These are phyloP conservation scores for Pulveroboletus sp. DNA, from an alignment of 768 basidiomycete species.

Conservation along the genomic window DNA sequence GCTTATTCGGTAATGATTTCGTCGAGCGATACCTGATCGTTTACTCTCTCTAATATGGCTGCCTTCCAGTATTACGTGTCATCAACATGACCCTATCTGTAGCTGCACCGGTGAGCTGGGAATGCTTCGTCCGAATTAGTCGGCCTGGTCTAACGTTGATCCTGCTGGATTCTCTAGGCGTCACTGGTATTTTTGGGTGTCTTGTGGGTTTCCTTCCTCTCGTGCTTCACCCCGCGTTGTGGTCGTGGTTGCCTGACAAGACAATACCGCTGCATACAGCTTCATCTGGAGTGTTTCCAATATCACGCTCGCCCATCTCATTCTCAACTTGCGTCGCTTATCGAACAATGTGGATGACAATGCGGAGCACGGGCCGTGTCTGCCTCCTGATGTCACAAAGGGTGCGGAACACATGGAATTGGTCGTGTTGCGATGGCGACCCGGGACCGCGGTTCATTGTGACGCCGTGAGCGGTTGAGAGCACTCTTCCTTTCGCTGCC, in stretches of 20 bases:
- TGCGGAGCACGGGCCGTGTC: neutral
- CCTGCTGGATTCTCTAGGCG: constrained; percentile 4
- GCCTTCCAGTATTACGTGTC: constrained; percentile 17
- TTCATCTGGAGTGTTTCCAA: constrained; percentile 35
- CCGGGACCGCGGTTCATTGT: neutral
- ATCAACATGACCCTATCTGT: constrained; percentile 20
- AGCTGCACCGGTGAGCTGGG: constrained; percentile 20
- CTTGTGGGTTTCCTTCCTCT: constrained; percentile 11
- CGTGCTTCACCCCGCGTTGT: neutral
- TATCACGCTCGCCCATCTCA: constrained; percentile 30
- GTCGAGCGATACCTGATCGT: neutral
- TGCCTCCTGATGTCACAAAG: neutral
- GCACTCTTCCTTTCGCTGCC: neutral
- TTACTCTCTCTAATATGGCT: neutral
- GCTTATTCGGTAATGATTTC: constrained; percentile 21
- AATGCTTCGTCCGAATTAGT: neutral
- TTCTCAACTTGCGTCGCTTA: constrained; percentile 30
- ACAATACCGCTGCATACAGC: constrained; percentile 12
- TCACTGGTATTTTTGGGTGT: constrained; percentile 19
- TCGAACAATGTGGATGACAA: neutral
- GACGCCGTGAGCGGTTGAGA: too few relatives aligned
- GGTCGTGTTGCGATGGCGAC: neutral
- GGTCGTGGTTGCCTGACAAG: neutral
- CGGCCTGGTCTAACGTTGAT: neutral
- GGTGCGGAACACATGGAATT: constrained; percentile 4